Percentiles rank a stretch among this genome's conserved stretches.
Evolutionary conservation across 768 basidiomycete genomes (phyloP).

Genomic region (Mycena capillaripes): DNA sequence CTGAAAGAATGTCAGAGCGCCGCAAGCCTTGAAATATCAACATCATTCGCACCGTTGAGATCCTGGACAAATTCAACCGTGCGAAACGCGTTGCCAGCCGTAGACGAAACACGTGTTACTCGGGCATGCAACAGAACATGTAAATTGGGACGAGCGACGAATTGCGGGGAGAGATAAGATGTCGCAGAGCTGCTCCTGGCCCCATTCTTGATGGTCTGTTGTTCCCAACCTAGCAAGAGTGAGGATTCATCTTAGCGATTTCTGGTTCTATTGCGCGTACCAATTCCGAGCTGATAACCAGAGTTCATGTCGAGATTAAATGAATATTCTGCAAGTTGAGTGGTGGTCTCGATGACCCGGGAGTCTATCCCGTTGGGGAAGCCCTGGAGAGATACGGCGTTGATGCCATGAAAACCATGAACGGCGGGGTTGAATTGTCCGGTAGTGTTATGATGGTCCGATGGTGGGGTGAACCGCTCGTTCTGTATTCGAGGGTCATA

Average conservation of each 20-base stretch:
- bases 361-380: slow-evolving; percentile 39
- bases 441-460: slow-evolving; percentile 45
- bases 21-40: not conserved
- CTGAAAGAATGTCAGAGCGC: slow-evolving; percentile 37
- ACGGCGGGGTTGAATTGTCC: slow-evolving; percentile 43
- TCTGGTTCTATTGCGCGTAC: slow-evolving; percentile 30
- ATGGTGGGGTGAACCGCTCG: slow-evolving; percentile 43
- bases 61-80: slow-evolving; percentile 39
- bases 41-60: not conserved
- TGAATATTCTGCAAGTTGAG: slow-evolving; percentile 33
- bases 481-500: slow-evolving; percentile 33
- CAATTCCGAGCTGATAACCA: slow-evolving; percentile 48
- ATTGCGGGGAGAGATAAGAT: slow-evolving; percentile 41
- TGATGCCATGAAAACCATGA: slow-evolving; percentile 45
- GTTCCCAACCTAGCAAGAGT: slow-evolving; percentile 36
- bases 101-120: slow-evolving; percentile 31
- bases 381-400: slow-evolving; percentile 39
- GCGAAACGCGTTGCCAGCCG: slow-evolving; percentile 15
- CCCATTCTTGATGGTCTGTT: slow-evolving; percentile 36
- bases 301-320: slow-evolving; percentile 42
- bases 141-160: slow-evolving; percentile 42
- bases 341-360: slow-evolving; percentile 41
- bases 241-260: slow-evolving; percentile 13
- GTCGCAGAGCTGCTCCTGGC: slow-evolving; percentile 42
- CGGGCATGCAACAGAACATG: slow-evolving; percentile 40